phyloP scores from a whole-genome alignment of 805 yeast species.

The Osmozyma mogii region DNA sequence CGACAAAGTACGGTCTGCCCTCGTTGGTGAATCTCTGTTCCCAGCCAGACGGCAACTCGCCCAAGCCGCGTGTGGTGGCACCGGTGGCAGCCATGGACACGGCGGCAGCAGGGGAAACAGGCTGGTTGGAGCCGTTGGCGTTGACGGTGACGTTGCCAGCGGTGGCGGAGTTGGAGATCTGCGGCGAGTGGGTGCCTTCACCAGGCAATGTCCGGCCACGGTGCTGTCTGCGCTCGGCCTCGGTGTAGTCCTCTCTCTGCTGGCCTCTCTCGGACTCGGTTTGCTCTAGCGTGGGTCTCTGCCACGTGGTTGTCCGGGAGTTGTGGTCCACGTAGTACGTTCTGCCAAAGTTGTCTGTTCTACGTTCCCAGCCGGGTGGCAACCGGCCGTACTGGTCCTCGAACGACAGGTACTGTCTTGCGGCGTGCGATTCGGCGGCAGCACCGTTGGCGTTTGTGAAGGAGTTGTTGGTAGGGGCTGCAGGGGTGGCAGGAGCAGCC shows the following conservation, averaged over 20 bases:
- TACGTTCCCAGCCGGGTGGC: conserved; percentile 98
- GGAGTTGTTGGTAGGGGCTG: not conserved
- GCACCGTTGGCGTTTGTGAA: conserved; percentile 5
- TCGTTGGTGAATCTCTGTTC: conserved; percentile 97
- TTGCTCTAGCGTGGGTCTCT: conserved; percentile 81
- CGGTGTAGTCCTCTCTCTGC: conserved; percentile 62
- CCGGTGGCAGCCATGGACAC: conserved; percentile 68
- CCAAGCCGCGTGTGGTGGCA: conserved; percentile 90
- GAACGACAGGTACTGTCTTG: conserved; percentile 79
- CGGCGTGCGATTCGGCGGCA: conserved; percentile 10
- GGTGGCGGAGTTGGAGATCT: conserved; percentile 14
- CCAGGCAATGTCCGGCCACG: conserved; percentile 87
- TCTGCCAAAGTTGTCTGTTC: conserved; percentile 95
- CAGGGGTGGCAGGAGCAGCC: conserved; percentile 9
- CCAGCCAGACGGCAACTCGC: conserved; percentile 98
- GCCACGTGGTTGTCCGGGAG: conserved; percentile 98
- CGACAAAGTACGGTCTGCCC: conserved; percentile 97
- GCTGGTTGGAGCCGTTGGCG: conserved; percentile 36
- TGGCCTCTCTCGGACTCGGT: conserved; percentile 62
- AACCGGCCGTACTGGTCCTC: conserved; percentile 95
- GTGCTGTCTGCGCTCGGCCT: conserved; percentile 85
- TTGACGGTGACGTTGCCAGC: conserved; percentile 42
- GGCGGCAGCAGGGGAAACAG: conserved; percentile 61
- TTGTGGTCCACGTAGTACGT: conserved; percentile 98
- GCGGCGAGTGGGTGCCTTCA: conserved; percentile 29